Evolutionary conservation across 257 asterid genomes (phyloP).

Genomic region (Coffea canephora): DNA sequence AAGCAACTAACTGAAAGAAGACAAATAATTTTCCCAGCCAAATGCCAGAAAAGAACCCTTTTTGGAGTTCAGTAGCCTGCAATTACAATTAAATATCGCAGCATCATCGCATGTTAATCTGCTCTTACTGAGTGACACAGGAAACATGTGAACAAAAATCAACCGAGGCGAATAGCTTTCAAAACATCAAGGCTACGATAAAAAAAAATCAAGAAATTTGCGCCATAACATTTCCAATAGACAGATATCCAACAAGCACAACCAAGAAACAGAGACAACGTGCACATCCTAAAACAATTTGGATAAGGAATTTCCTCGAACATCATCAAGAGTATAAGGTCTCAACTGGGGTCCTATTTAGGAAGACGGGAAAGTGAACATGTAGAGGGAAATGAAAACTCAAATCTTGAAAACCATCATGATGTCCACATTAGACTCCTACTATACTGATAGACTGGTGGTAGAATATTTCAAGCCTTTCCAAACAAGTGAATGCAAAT

Average conservation of each 20-base stretch:
- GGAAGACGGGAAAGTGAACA: neutral
- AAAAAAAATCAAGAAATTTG: neutral
- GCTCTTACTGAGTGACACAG: neutral
- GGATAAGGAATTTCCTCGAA: neutral
- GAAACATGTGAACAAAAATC: neutral
- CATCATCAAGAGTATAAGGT: no score
- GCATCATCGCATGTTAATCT: neutral
- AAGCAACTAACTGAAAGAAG: neutral
- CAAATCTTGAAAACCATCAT: neutral
- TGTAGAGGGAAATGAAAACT: neutral
- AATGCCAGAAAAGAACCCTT: neutral
- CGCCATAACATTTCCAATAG: neutral
- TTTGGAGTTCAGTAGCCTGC: neutral
- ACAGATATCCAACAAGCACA: neutral
- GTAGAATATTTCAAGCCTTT: neutral
- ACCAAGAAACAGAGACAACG: neutral
- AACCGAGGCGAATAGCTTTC: neutral
- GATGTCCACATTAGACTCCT: neutral
- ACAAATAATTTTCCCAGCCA: neutral
- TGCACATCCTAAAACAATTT: neutral
- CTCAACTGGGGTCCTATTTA: neutral
- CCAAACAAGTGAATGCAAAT: neutral
- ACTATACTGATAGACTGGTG: no score
- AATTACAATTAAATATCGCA: neutral
- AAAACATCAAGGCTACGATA: neutral